Conservation (phyloP, 73 alveolate species). For the Paramecium sonneborni region DNA sequence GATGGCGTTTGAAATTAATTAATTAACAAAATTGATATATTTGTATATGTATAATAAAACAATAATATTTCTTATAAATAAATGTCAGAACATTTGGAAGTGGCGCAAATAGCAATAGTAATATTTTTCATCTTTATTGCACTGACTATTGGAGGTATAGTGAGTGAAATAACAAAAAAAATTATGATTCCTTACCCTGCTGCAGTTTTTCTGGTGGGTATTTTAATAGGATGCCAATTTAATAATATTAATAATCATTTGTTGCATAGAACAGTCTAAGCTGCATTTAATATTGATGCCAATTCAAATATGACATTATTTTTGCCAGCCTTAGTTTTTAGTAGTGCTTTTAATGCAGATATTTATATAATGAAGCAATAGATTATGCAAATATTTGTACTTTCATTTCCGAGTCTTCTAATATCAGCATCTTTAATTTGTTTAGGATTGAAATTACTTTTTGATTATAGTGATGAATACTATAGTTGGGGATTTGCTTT, state of each 20-base stretch:
- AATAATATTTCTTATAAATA: background rate
- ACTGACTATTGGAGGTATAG: slow-evolving; percentile 58
- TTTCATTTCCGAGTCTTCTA: slow-evolving; percentile 63
- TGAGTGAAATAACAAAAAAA: slow-evolving; percentile 53
- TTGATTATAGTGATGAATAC: slow-evolving; percentile 67
- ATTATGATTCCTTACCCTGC: slow-evolving; percentile 59
- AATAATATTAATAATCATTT: slow-evolving; percentile 21
- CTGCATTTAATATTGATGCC: slow-evolving; percentile 24
- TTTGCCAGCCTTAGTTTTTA: slow-evolving; percentile 66
- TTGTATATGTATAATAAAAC: background rate
- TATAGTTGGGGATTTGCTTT: slow-evolving; percentile 77
- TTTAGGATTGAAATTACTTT: slow-evolving; percentile 59
- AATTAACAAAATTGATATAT: background rate
- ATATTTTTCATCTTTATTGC: slow-evolving; percentile 56
- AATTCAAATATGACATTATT: slow-evolving; percentile 44
- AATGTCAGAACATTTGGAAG: slow-evolving; percentile 38
- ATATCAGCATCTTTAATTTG: slow-evolving; percentile 61
- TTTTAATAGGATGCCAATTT: slow-evolving; percentile 40
- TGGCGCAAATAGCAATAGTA: slow-evolving; percentile 26
- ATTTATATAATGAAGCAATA: slow-evolving; percentile 66
- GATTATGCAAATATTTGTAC: slow-evolving; percentile 57
- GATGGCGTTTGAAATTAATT: slow-evolving; percentile 3
- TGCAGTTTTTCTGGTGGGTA: slow-evolving; percentile 58
- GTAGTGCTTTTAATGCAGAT: slow-evolving; percentile 69
- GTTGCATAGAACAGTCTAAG: background rate